Percentiles rank a stretch among this genome's conserved stretches.
Conservation (phyloP, 331 rosid species). For the Pyrus hybrid region DNA sequence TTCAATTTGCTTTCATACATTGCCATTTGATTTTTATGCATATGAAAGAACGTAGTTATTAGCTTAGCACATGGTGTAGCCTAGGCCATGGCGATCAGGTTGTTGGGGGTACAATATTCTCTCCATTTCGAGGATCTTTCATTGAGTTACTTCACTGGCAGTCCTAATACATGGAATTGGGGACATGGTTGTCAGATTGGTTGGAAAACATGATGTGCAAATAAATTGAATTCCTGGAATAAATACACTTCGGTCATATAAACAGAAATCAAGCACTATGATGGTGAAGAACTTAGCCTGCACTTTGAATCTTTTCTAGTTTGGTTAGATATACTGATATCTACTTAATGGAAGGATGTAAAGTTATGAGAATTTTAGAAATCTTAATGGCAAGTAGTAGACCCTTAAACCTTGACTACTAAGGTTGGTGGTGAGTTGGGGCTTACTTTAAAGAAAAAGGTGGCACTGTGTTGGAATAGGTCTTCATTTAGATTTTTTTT, state of each 20-base stretch:
- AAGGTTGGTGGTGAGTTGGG: not conserved
- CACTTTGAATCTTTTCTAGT: not conserved
- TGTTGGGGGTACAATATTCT: not conserved
- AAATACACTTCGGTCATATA: too few relatives aligned
- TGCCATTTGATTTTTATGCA: not conserved
- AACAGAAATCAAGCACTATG: not conserved
- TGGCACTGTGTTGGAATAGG: not conserved
- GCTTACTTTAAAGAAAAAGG: not conserved
- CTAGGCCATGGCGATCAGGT: not conserved
- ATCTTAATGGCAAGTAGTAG: not conserved
- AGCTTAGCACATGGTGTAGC: not conserved
- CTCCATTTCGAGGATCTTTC: not conserved
- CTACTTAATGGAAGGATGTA: not conserved
- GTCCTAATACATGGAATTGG: not conserved
- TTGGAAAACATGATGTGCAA: not conserved
- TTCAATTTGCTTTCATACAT: not conserved
- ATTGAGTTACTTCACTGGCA: not conserved
- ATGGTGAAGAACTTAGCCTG: not conserved
- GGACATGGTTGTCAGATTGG: not conserved
- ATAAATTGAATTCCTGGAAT: too few relatives aligned
- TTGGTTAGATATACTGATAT: not conserved
- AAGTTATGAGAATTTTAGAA: not conserved
- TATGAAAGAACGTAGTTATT: not conserved
- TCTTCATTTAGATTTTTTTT: not conserved
- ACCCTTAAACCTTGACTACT: not conserved